Evolutionary conservation across 208 protist genomes (phyloP).

Genomic region (Crithidia brevicula): DNA sequence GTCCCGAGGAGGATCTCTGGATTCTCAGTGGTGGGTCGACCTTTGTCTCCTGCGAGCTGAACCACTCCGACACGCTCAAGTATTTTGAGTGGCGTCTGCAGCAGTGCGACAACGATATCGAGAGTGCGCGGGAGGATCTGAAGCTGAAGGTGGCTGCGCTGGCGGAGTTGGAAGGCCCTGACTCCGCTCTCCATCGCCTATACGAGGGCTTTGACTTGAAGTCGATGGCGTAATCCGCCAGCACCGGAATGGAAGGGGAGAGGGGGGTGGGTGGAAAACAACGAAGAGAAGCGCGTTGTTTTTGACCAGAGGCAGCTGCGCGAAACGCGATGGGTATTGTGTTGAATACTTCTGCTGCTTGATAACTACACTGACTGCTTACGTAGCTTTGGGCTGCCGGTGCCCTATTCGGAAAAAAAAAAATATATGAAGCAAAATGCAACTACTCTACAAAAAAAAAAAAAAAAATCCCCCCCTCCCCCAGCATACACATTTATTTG

Average conservation of each 20-base stretch:
- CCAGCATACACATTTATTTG: too few relatives aligned
- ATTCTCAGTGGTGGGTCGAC: slow-evolving; percentile 78
- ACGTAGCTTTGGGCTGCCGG: too few relatives aligned
- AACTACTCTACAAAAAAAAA: too few relatives aligned
- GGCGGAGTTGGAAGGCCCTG: slow-evolving; percentile 78
- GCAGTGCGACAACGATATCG: slow-evolving; percentile 66
- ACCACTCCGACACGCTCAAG: slow-evolving; percentile 46
- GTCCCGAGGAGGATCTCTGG: slow-evolving; percentile 63
- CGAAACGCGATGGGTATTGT: too few relatives aligned
- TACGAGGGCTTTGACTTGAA: slow-evolving; percentile 82
- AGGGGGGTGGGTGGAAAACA: neutral
- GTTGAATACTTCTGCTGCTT: too few relatives aligned
- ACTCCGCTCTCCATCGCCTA: slow-evolving; percentile 66
- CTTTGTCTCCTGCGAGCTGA: slow-evolving; percentile 79
- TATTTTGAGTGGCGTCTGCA: slow-evolving; percentile 70
- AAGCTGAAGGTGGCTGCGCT: slow-evolving; percentile 82
- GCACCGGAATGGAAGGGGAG: neutral
- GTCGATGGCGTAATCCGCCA: slow-evolving; percentile 14
- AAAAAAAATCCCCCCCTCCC: too few relatives aligned
- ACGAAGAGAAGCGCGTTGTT: neutral
- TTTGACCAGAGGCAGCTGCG: too few relatives aligned
- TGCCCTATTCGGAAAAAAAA: too few relatives aligned
- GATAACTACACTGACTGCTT: too few relatives aligned
- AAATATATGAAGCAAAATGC: too few relatives aligned
- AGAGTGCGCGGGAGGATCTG: slow-evolving; percentile 59